Percentiles rank a stretch among this genome's conserved stretches.
These are phyloP conservation scores for Actinomortierella wolfii DNA, from an alignment of 371 early-diverging fungal genomes.

Conservation along the genomic window DNA sequence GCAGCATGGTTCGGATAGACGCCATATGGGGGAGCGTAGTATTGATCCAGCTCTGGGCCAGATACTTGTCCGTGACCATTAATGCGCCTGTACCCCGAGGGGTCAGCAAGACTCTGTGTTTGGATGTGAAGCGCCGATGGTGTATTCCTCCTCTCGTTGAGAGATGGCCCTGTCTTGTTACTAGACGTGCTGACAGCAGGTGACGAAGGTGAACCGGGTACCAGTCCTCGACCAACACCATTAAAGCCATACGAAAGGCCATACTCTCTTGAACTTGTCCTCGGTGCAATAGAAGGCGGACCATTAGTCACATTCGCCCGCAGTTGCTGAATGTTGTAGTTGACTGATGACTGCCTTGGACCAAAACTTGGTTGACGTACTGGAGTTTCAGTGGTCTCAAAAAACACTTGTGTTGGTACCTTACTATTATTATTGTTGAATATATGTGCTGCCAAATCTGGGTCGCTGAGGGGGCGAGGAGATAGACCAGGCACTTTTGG, in stretches of 20 bases:
- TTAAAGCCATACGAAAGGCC: conserved; percentile 51
- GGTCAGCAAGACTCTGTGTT: conserved; percentile 28
- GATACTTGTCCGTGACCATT: conserved; percentile 15
- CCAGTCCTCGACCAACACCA: conserved; percentile 48
- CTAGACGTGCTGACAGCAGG: conserved; percentile 12
- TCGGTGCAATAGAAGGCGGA: conserved; percentile 36
- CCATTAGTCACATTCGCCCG: conserved; percentile 42
- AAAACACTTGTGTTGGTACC: conserved; percentile 17
- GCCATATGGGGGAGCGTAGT: too few relatives aligned
- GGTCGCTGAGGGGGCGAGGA: conserved; percentile 27
- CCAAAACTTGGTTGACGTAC: conserved; percentile 35
- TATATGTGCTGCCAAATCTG: conserved; percentile 19
- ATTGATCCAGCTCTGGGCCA: conserved; percentile 5
- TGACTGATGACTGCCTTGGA: conserved; percentile 47
- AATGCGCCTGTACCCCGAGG: neutral
- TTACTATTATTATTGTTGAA: too few relatives aligned
- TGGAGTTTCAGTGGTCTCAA: conserved; percentile 20
- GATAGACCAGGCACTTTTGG: too few relatives aligned
- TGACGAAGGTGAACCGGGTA: conserved; percentile 46
- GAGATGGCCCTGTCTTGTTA: conserved; percentile 25
- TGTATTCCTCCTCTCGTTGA: conserved; percentile 35
- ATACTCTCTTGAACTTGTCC: conserved; percentile 49
- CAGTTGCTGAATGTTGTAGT: conserved; percentile 33
- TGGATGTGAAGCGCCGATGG: conserved; percentile 37
- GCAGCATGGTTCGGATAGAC: conserved; percentile 9